Evolutionary conservation across 1,284 basidiomycete genomes (phyloP), one percentile per base, ranked within the genome.

Genomic region (Puccinia polysora): DNA sequence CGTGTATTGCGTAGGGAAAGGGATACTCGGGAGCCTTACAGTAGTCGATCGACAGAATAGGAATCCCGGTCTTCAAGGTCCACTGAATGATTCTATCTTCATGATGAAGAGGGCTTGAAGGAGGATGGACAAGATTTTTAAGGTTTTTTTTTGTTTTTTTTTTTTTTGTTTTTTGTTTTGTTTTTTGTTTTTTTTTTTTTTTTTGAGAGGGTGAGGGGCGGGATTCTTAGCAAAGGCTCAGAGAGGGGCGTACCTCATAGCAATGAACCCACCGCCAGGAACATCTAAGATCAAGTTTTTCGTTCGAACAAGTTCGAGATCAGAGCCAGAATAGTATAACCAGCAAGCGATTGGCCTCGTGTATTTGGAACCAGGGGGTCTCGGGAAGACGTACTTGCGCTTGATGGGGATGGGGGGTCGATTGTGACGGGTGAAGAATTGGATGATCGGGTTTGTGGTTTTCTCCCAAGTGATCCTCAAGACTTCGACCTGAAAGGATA

Each of bases 391-490:
- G 49, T 97, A 83, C 80, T 89, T 88, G 68, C 88, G 85, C 55
- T 86, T 83, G 60, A 91, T 83, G n/a, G 84, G 82, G 23, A 97
- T 80, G 30, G 77, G 73, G 0, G 84, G 83, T 0, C 84, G 83
- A 52, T 88, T 86, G 43, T 83, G 79, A 69, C 81, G 81, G 2
- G 87, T 86, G 53, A 90, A 76, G 25, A 87, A 80, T 40, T 88
- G 87, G 74, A 96, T 83, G 82, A 92, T 91, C 73, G 93, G 94
- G 81, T 97, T 96, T 47, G 53, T 74, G 8, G 85, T 85, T 83
- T 98, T 98, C 81, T 97, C 91, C 95, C 95, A 97, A 7, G 92
- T 97, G 10, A 85, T 84, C 8, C 95, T 86, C 47, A 98, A 85
- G 89, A 97, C 93, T 80, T 97, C 94, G 32, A 97, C 69, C 69